A percentile compares a stretch with the other conserved stretches of the same genome.
These are phyloP conservation scores for Tylopilus sp. DNA, from an alignment of 768 basidiomycete genomes.

Conservation along the genomic window DNA sequence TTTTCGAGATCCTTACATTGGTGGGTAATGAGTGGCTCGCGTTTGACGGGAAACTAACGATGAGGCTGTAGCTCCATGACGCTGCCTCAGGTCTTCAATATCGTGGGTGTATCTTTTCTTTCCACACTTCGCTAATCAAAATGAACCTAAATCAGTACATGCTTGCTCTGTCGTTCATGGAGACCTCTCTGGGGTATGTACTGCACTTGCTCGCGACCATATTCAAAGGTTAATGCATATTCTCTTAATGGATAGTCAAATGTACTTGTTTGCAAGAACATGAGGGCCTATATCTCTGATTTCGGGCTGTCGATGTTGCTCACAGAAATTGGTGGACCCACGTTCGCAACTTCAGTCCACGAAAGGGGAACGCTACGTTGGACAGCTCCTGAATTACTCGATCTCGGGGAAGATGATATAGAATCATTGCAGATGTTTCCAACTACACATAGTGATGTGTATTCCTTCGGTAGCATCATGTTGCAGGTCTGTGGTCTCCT, in stretches of 20 bases:
- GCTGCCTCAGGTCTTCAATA: conserved; percentile 20
- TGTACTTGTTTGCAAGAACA: background rate
- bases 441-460: background rate
- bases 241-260: conserved; percentile 4
- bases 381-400: conserved; percentile 3
- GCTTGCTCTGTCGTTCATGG: conserved; percentile 9
- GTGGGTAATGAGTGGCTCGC: background rate
- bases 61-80: conserved; percentile 11
- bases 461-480: too few species aligned
- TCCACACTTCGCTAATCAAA: background rate
- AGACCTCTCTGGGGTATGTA: conserved; percentile 8
- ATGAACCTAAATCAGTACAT: conserved; percentile 10
- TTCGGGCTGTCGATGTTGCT: conserved; percentile 9
- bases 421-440: background rate
- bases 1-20: conserved; percentile 4
- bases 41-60: background rate
- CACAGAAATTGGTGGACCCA: conserved; percentile 1
- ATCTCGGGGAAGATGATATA: background rate
- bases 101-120: conserved; percentile 2
- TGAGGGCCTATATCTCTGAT: background rate
- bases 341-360: background rate
- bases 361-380: background rate
- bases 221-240: background rate
- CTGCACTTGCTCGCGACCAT: background rate
- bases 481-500: too few species aligned